phyloP scores from a whole-genome alignment of 1,139 yeast species.

The Yamadazyma spencermartinsiae region DNA sequence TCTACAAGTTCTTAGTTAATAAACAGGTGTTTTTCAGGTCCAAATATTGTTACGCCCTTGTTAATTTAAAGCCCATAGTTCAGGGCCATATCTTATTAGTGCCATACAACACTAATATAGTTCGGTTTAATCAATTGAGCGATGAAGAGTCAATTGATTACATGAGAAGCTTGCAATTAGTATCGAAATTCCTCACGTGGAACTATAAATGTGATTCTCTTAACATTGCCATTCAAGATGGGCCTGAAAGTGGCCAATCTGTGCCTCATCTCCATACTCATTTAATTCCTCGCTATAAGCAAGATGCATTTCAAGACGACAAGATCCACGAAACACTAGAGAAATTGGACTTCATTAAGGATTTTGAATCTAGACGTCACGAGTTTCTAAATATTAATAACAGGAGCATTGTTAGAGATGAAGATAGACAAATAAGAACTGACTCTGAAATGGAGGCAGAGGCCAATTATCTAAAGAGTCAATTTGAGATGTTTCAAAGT shows the following conservation, averaged over 20 bases:
- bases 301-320: slow-evolving; percentile 69
- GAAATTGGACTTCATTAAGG: slow-evolving; percentile 35
- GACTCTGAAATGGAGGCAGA: slow-evolving; percentile 65
- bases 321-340: slow-evolving; percentile 62
- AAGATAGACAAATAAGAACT: slow-evolving; percentile 52
- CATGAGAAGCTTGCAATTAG: slow-evolving; percentile 70
- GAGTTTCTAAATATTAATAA: slow-evolving; percentile 16
- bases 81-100: slow-evolving; percentile 92
- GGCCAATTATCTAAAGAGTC: slow-evolving; percentile 51
- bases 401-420: slow-evolving; percentile 25
- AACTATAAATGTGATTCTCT: slow-evolving; percentile 75
- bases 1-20: slow-evolving; percentile 58
- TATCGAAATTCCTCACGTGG: slow-evolving; percentile 64
- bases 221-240: slow-evolving; percentile 92
- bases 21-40: slow-evolving; percentile 63
- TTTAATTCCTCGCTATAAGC: slow-evolving; percentile 73
- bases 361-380: slow-evolving; percentile 30
- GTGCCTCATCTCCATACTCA: slow-evolving; percentile 95
- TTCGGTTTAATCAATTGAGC: slow-evolving; percentile 65
- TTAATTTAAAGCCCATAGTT: slow-evolving; percentile 83
- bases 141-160: slow-evolving; percentile 75
- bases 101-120: slow-evolving; percentile 62
- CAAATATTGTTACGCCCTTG: slow-evolving; percentile 72
- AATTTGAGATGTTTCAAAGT: slow-evolving; percentile 32
- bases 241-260: slow-evolving; percentile 92